Base-by-base conservation (phyloP, 176 grass and related monocot genomes). In the sorghum (Sorghum bicolor) region DNA sequence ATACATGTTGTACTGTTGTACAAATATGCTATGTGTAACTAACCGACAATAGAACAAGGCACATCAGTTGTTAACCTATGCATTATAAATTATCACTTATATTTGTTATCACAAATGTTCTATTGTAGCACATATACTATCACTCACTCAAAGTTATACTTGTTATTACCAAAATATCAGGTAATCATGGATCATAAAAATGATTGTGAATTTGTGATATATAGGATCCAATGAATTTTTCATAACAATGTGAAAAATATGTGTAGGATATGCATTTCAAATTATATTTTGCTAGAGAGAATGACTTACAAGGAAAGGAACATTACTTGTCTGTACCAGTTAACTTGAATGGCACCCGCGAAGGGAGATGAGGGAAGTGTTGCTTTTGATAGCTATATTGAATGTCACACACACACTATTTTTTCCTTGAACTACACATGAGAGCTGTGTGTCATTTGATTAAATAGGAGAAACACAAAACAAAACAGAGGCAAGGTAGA, bases 291-390 rank as follows among this genome's bases (percentile, higher is more conserved):
- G 17, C 14, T 34, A 62, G 64, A 78, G 20, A 26, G 0, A 74
- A 34, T 13, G 19, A 65, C 20, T 80, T 52, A 15, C 57, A 86
- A 57, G 34, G 22, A 10, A 61, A 87, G 33, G 34, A 58, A 15
- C 24, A 19, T 45, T 45, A 60, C 60, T 55, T 72, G 20, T 30
- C 29, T 70, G 52, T 45, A 78, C 40, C 52, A 32, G 28, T 37
- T 75, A 64, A 58, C 34, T 53, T 34, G 44, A 73, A 79, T 75
- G 41, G 75, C 78, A 67, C 17, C n/a, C n/a, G n/a, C n/a, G n/a
- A n/a, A 33, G 30, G 4, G 11, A 34, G 3, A 39, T 26, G 28
- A 2, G 11, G 50, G 50, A 76, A 13, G 1, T 11, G 9, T 17
- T 77, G 52, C 20, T 39, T 58, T 39, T 37, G 13, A 25, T 77